Percentiles rank a stretch among this genome's conserved stretches.
Conservation (phyloP, 148 eudicot genomes). For the Rhododendron simsii region DNA sequence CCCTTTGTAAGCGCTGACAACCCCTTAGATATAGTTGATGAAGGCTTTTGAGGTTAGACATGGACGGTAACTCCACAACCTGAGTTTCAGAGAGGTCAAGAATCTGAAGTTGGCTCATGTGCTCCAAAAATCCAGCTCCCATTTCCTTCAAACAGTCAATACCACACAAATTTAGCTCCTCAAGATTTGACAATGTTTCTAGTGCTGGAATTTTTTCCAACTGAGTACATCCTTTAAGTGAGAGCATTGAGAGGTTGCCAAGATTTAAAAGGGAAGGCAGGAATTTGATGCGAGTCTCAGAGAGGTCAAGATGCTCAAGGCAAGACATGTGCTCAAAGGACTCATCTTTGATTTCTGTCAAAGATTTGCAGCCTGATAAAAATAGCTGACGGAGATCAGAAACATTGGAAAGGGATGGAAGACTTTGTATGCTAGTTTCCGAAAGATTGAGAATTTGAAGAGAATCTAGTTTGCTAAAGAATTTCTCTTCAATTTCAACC, state of each 20-base stretch:
- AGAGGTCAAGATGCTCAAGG: conserved; percentile 26
- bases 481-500: not conserved
- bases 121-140: conserved; percentile 12
- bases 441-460: not conserved
- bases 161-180: conserved; percentile 27
- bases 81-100: conserved; percentile 29
- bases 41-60: conserved; percentile 25
- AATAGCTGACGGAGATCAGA: not conserved
- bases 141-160: not conserved
- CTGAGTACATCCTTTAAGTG: conserved; percentile 13
- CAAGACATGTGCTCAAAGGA: conserved; percentile 25
- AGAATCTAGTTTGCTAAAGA: not conserved
- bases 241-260: conserved; percentile 17
- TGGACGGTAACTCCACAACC: conserved; percentile 17
- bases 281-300: conserved; percentile 12
- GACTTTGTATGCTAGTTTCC: not conserved
- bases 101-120: conserved; percentile 11
- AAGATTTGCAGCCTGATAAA: conserved; percentile 8
- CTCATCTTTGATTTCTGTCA: conserved; percentile 11
- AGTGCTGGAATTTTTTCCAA: conserved; percentile 6
- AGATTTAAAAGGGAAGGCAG: conserved; percentile 21
- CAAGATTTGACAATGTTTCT: conserved; percentile 17
- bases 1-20: not conserved
- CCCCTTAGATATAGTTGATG: conserved; percentile 5
- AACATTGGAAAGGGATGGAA: not conserved